These are phyloP conservation scores for Malassezia brasiliensis DNA, from an alignment of 1,284 basidiomycete species.

Conservation along the genomic window DNA sequence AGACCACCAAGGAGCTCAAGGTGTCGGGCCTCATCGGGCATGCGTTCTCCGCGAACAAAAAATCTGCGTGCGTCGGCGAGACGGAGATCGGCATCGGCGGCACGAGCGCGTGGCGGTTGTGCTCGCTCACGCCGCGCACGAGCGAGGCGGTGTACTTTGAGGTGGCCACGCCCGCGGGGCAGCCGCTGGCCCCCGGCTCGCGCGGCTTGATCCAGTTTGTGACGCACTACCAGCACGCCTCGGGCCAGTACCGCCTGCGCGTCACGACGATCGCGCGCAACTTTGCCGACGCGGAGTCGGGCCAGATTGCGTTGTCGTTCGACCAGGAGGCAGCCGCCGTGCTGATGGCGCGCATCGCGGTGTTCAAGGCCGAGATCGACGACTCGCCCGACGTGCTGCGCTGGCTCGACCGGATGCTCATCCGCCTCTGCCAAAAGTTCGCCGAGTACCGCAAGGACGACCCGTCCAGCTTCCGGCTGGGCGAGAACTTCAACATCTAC, in stretches of 20 bases:
- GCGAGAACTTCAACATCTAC: conserved; percentile 96
- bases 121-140: conserved; percentile 76
- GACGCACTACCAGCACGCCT: conserved; percentile 95
- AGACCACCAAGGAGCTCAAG: conserved; percentile 97
- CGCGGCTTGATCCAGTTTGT: conserved; percentile 96
- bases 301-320: conserved; percentile 83
- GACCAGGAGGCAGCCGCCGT: conserved; percentile 98
- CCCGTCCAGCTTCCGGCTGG: conserved; percentile 80
- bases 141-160: conserved; percentile 94
- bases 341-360: conserved; percentile 95
- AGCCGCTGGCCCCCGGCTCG: conserved; percentile 79
- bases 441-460: conserved; percentile 99
- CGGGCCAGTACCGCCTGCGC: conserved; percentile 82
- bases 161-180: conserved; percentile 95
- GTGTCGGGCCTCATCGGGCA: conserved; percentile 97
- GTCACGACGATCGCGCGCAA: conserved; percentile 94
- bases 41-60: conserved; percentile 92
- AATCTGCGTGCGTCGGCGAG: conserved; percentile 91
- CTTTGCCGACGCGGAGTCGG: conserved; percentile 92
- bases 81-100: conserved; percentile 98
- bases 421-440: conserved; percentile 96
- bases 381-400: conserved; percentile 92
- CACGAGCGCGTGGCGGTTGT: conserved; percentile 98
- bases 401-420: conserved; percentile 98
- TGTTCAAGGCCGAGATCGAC: conserved; percentile 99